phyloP scores from a whole-genome alignment of 2,329 filamentous ascomycete species.

The Colletotrichum sp. region DNA sequence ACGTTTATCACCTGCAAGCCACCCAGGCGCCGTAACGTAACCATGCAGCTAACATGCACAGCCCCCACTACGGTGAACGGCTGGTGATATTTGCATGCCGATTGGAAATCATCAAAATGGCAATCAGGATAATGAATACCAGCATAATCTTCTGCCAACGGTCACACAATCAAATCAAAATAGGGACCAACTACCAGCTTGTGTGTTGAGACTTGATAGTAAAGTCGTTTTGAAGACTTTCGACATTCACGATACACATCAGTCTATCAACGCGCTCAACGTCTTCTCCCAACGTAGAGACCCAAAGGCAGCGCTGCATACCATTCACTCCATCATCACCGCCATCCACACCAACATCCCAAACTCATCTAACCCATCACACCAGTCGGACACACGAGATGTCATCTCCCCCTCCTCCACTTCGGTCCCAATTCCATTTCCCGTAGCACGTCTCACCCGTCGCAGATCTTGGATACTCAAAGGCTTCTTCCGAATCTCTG shows the following conservation, averaged over 20 bases:
- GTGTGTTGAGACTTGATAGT: not conserved
- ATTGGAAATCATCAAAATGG: not conserved
- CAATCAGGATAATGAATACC: not conserved
- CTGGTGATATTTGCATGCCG: not conserved
- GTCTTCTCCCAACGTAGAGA: not conserved
- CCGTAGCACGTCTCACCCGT: not conserved
- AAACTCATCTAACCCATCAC: constrained; percentile 29
- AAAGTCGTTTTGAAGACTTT: not conserved
- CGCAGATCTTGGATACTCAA: not conserved
- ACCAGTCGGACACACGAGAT: constrained; percentile 27
- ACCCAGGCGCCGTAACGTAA: not conserved
- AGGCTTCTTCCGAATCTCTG: not conserved
- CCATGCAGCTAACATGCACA: not conserved
- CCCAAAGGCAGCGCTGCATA: not conserved
- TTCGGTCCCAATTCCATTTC: not conserved
- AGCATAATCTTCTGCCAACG: not conserved
- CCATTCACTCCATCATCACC: constrained; percentile 29
- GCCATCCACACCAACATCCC: constrained; percentile 33
- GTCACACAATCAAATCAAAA: not conserved
- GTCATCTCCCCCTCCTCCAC: constrained; percentile 1
- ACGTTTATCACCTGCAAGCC: not conserved
- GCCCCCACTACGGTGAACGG: not conserved
- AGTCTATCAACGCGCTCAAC: not conserved
- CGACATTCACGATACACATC: not conserved
- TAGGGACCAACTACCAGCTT: not conserved